Percentiles rank a stretch among this genome's conserved stretches.
Conservation (phyloP, 208 protist genomes). For the Crithidia sp. region DNA sequence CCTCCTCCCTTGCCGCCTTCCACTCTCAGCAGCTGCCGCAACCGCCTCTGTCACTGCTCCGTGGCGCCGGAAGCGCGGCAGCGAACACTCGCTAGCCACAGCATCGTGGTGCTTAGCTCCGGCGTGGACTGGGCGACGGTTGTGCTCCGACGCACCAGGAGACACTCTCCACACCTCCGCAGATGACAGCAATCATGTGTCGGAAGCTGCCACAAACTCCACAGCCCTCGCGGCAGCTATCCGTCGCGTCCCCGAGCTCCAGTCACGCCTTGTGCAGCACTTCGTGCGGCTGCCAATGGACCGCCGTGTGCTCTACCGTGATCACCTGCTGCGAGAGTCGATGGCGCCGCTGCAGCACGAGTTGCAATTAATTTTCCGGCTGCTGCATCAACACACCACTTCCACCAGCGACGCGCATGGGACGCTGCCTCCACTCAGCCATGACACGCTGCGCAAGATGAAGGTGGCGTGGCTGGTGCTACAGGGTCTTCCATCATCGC, state of each 20-base stretch:
- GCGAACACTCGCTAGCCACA: too few relatives aligned
- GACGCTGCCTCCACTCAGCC: conserved; percentile 10
- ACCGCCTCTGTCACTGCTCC: too few relatives aligned
- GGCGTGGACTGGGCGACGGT: too few relatives aligned
- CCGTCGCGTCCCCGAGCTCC: neutral
- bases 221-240: too few relatives aligned
- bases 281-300: conserved; percentile 23
- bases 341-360: conserved; percentile 3
- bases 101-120: too few relatives aligned
- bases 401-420: neutral
- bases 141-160: too few relatives aligned
- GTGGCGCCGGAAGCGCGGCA: too few relatives aligned
- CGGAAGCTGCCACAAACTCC: too few relatives aligned
- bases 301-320: conserved; percentile 26
- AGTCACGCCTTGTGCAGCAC: conserved; percentile 1
- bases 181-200: too few relatives aligned
- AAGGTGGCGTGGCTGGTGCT: conserved; percentile 36
- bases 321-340: conserved; percentile 11
- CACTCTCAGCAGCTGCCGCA: too few relatives aligned
- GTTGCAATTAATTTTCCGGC: conserved; percentile 7
- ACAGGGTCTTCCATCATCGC: neutral
- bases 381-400: neutral
- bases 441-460: conserved; percentile 22
- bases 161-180: neutral
- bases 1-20: too few relatives aligned